These are phyloP conservation scores for Diplocarpon rosae DNA, from an alignment of 2,329 filamentous ascomycete species.

Conservation along the genomic window DNA sequence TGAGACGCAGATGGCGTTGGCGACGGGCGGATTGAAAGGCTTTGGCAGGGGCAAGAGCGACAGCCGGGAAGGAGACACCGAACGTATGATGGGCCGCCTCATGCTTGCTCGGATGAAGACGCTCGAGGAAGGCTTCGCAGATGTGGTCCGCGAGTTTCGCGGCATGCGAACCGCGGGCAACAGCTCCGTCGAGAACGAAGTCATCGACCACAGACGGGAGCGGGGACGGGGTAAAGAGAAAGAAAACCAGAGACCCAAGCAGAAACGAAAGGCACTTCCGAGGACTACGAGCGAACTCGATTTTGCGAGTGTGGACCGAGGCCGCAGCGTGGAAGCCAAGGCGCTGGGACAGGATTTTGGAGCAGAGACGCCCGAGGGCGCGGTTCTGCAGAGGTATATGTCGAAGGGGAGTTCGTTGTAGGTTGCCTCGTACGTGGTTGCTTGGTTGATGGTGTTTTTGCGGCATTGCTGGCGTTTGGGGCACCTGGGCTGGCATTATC, in stretches of 20 bases:
- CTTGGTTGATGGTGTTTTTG: too few species aligned
- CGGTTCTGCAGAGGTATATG: constrained; percentile 9
- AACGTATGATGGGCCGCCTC: constrained; percentile 66
- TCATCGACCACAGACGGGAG: background rate
- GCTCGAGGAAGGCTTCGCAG: constrained; percentile 79
- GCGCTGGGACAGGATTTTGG: background rate
- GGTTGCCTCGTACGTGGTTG: background rate
- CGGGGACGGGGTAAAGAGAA: constrained; percentile 15
- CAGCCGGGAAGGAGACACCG: constrained; percentile 34
- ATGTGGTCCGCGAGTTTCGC: constrained; percentile 67
- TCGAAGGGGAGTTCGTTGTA: constrained; percentile 19
- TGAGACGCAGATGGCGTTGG: constrained; percentile 69
- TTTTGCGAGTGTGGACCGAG: constrained; percentile 6
- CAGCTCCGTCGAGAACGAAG: constrained; percentile 17
- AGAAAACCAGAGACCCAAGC: background rate
- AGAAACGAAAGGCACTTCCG: constrained; percentile 2
- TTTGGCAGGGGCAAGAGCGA: constrained; percentile 33
- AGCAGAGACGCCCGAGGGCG: constrained; percentile 7
- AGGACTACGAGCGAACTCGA: constrained; percentile 15
- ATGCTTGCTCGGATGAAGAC: constrained; percentile 88
- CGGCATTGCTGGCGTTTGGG: too few species aligned
- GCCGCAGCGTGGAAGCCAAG: too few species aligned
- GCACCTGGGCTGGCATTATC: too few species aligned
- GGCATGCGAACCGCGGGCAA: constrained; percentile 24
- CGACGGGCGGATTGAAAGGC: constrained; percentile 48